Base-by-base conservation (phyloP, 1,284 basidiomycete genomes). In the Xanthoconium separans region DNA sequence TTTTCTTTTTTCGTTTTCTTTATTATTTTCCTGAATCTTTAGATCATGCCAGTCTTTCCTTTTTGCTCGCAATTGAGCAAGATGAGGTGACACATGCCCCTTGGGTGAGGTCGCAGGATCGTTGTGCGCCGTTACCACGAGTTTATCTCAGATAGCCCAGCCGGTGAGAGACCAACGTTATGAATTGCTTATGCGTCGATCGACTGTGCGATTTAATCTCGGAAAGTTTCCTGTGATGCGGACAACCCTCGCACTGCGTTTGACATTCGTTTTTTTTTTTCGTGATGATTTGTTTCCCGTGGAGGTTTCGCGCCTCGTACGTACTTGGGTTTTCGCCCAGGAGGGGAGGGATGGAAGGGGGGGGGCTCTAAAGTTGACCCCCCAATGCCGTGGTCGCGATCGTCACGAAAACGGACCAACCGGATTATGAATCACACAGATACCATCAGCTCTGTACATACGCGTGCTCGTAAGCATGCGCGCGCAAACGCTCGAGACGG, bases 121-220 rank as follows among this genome's bases (percentile, higher is more conserved):
- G 55, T 57, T 57, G 29, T 65, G 60, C 51, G 48, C 54, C 20
- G 56, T 64, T 65, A 51, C 64, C 65, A 69, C 64, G 64, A 69
- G 64, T 66, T 63, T 68, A 66, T 70, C 65, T 68, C 56, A 61
- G 56, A 63, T 68, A 33, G 30, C 29, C 44, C 52, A 55, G 51
- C 47, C 40, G 41, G 53, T 68, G 65, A 55, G 64, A 62, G 59
- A 47, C 56, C 50, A 52, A 47, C 22, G 31, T 46, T 52, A 56
- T 51, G 49, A 54, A 53, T 55, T 55, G 36, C 40, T 50, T 50
- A 55, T 49, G 44, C 51, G 62, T 61, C 65, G 64, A 66, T 70
- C 67, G 65, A 61, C 46, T 55, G 53, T 51, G 61, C 54, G 45
- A 58, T 68, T 58, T 61, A 55, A 69, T 68, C 46, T 69, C 56